A percentile compares a stretch with the other conserved stretches of the same genome.
These are phyloP conservation scores for Nicotiana paniculata DNA, from an alignment of 257 asterid species.

Conservation along the genomic window DNA sequence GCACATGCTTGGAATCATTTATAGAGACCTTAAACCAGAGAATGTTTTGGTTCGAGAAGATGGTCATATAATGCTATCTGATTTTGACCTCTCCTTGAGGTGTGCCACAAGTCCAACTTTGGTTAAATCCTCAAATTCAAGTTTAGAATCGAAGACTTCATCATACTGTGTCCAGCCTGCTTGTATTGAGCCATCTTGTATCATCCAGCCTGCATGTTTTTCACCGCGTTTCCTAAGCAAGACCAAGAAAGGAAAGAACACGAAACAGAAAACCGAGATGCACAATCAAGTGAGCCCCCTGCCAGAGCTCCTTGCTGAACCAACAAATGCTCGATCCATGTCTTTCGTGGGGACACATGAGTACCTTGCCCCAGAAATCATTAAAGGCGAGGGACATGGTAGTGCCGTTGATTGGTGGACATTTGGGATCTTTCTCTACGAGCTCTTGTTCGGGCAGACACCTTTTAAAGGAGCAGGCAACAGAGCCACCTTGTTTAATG, in stretches of 20 bases:
- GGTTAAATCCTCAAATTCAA: slow-evolving; percentile 37
- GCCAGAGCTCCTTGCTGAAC: slow-evolving; percentile 63
- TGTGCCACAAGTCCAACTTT: slow-evolving; percentile 53
- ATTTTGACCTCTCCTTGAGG: slow-evolving; percentile 56
- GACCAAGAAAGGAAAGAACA: slow-evolving; percentile 47
- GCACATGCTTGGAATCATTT: slow-evolving; percentile 68
- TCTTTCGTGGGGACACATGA: slow-evolving; percentile 67
- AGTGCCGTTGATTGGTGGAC: slow-evolving; percentile 80
- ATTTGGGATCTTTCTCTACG: slow-evolving; percentile 52
- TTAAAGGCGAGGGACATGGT: slow-evolving; percentile 68
- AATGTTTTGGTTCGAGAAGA: slow-evolving; percentile 60
- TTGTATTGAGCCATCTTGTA: slow-evolving; percentile 44
- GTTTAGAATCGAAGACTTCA: slow-evolving; percentile 32
- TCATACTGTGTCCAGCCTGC: slow-evolving; percentile 51
- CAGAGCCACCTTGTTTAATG: slow-evolving; percentile 60
- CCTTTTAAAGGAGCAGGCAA: slow-evolving; percentile 61
- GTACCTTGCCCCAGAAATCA: slow-evolving; percentile 59
- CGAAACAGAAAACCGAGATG: slow-evolving; percentile 31
- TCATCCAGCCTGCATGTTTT: slow-evolving; percentile 56
- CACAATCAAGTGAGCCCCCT: slow-evolving; percentile 40
- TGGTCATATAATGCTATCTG: slow-evolving; percentile 71
- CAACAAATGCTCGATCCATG: slow-evolving; percentile 64
- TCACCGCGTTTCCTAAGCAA: slow-evolving; percentile 45
- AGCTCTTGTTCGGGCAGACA: slow-evolving; percentile 53
- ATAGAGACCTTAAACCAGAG: slow-evolving; percentile 63